Evolutionary conservation across 148 eudicot genomes (phyloP).

Genomic region (Camellia granthamiana): DNA sequence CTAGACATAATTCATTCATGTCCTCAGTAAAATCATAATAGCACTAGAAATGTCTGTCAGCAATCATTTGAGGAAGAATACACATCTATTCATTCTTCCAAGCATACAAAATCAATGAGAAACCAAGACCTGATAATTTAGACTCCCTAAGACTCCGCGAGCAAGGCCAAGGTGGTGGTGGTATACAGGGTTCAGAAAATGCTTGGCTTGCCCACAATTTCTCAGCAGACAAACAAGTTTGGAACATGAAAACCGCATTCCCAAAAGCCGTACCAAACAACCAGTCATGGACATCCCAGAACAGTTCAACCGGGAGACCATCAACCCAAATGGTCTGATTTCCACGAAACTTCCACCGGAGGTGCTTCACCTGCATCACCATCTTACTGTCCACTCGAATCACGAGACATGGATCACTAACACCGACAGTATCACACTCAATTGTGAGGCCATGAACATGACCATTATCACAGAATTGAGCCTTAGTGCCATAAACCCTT

Average conservation of each 20-base stretch:
- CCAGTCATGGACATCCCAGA: conserved; percentile 56
- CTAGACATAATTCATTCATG: conserved; percentile 6
- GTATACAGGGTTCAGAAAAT: conserved; percentile 8
- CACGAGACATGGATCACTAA: conserved; percentile 34
- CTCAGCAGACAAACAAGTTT: conserved; percentile 43
- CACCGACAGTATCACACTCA: conserved; percentile 32
- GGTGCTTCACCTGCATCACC: conserved; percentile 44
- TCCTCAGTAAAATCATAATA: conserved; percentile 9
- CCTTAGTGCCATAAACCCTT: conserved; percentile 36
- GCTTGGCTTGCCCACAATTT: conserved; percentile 36
- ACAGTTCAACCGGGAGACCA: conserved; percentile 48
- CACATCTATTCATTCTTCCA: conserved; percentile 50
- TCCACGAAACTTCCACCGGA: conserved; percentile 52
- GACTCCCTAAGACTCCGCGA: conserved; percentile 33
- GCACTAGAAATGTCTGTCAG: background rate
- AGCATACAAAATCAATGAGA: conserved; percentile 43
- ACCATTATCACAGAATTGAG: conserved; percentile 42
- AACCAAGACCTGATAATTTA: conserved; percentile 36
- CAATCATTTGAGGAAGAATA: conserved; percentile 9
- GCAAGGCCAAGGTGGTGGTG: conserved; percentile 17
- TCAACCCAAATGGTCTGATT: conserved; percentile 40
- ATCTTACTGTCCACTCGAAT: conserved; percentile 33
- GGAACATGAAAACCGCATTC: conserved; percentile 47
- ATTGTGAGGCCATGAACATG: conserved; percentile 39
- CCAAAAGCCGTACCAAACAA: conserved; percentile 32